These are phyloP conservation scores for Otatea glauca DNA, from an alignment of 176 grass and related monocot genomes.

Conservation along the genomic window DNA sequence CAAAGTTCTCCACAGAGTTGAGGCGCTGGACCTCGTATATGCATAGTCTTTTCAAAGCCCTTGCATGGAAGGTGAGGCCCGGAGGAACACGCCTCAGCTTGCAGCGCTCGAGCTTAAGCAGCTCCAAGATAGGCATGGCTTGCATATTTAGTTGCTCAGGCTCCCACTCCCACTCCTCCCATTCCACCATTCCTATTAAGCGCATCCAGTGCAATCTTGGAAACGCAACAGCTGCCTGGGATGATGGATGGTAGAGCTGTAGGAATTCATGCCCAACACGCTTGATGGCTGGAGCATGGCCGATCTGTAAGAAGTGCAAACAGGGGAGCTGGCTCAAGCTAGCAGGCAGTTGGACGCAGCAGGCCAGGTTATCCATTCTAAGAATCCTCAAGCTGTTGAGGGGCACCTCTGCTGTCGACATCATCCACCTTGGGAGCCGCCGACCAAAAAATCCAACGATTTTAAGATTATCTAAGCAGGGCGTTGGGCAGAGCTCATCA, in stretches of 20 bases:
- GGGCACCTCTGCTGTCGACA: neutral
- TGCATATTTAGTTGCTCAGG: too few species aligned
- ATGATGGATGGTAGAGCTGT: too few species aligned
- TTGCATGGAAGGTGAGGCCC: too few species aligned
- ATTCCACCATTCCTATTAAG: too few species aligned
- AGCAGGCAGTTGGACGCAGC: neutral
- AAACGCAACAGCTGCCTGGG: neutral
- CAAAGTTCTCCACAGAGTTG: too few species aligned
- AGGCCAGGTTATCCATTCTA: neutral
- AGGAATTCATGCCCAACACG: conserved; percentile 15
- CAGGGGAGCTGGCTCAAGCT: neutral
- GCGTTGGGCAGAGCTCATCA: conserved; percentile 13
- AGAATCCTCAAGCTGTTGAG: neutral
- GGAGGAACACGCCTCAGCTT: too few species aligned
- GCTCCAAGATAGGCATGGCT: too few species aligned
- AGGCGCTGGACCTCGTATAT: neutral
- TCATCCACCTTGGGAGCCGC: conserved; percentile 7
- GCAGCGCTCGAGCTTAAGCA: too few species aligned
- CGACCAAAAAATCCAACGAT: neutral
- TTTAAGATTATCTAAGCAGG: neutral
- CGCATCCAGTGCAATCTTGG: neutral
- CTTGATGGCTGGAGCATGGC: neutral
- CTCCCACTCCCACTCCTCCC: too few species aligned
- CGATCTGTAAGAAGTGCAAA: neutral
- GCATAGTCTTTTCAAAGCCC: too few species aligned